Evolutionary conservation across 2,329 filamentous ascomycete genomes (phyloP), one percentile per base, ranked within the genome.

Genomic region (Fusarium coffeatum): DNA sequence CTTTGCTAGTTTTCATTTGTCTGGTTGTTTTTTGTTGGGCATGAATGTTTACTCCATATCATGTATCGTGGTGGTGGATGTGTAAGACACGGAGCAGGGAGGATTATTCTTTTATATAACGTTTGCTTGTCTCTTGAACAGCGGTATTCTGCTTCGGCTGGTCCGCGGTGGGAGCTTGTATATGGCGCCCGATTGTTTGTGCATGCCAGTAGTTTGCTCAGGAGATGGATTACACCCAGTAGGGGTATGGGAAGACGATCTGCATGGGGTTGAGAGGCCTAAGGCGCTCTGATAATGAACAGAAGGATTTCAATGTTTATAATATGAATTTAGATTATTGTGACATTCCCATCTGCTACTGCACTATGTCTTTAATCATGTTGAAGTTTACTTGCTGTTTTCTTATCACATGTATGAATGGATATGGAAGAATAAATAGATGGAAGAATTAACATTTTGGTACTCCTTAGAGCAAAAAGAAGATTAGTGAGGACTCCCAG

Each of bases 121-220:
- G 65, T 69, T 60, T 64, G 57, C 59, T 72, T 69, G 64, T 66
- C 67, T 70, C 55, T 72, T 62, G 67, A 63, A 66, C 43, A 68
- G 70, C 65, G 65, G 74, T 71, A 65, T 71, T 72, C 75, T 76
- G 72, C 77, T 76, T 73, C 76, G 77, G 77, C 77, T 78, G 77
- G 77, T 71, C 76, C 77, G 77, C 64, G 63, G 76, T 73, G 66
- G 71, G 67, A 76, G 62, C 63, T 64, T 66, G 48, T 63, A 65
- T 66, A 72, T 47, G 68, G 59, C 51, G 69, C 54, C 64, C 61
- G 65, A 67, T 68, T 69, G 66, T 62, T 65, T 67, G 69, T 63
- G 72, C 59, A 71, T 66, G 64, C 55, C 64, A 64, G 43, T 65
- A 71, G 67, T 62, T 56, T 63, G 59, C 54, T 43, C 45, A 59